Percentiles rank a stretch among this genome's conserved stretches.
Evolutionary conservation across 2,329 filamentous ascomycete species (phyloP).

Genomic region (Didymellaceae sp.): DNA sequence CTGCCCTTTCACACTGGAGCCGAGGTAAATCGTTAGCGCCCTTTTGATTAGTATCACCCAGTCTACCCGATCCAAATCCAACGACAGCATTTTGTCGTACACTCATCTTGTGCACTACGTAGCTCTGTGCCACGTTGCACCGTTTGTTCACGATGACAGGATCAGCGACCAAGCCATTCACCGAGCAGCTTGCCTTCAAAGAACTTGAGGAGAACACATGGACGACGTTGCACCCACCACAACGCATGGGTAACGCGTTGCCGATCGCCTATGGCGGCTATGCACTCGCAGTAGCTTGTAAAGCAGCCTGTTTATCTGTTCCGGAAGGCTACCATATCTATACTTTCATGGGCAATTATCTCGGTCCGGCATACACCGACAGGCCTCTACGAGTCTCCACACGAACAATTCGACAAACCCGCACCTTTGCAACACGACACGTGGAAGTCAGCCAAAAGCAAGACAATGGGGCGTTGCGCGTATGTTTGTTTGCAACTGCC

Average conservation of each 20-base stretch:
- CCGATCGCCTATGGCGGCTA: constrained; percentile 57
- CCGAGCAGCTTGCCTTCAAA: constrained; percentile 24
- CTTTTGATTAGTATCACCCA: not conserved
- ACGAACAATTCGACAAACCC: constrained; percentile 51
- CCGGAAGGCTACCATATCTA: constrained; percentile 52
- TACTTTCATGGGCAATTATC: constrained; percentile 56
- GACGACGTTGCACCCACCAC: constrained; percentile 40
- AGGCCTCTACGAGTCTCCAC: constrained; percentile 50
- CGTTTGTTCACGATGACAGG: constrained; percentile 2
- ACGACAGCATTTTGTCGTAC: not conserved
- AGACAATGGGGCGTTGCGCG: constrained; percentile 46
- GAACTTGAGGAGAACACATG: constrained; percentile 19
- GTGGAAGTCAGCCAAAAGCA: constrained; percentile 55
- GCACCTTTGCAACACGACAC: constrained; percentile 57
- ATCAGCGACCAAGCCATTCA: constrained; percentile 12
- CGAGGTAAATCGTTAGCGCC: constrained; percentile 12
- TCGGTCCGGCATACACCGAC: constrained; percentile 54
- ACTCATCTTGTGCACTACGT: not conserved
- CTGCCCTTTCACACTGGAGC: no score
- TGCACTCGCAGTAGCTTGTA: constrained; percentile 50
- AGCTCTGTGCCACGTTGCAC: not conserved
- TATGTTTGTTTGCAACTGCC: constrained; percentile 53
- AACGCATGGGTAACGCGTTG: constrained; percentile 44
- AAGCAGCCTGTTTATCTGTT: constrained; percentile 52
- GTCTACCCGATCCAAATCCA: not conserved